phyloP scores from a whole-genome alignment of 768 basidiomycete genomes.

The Hericium alpestre region DNA sequence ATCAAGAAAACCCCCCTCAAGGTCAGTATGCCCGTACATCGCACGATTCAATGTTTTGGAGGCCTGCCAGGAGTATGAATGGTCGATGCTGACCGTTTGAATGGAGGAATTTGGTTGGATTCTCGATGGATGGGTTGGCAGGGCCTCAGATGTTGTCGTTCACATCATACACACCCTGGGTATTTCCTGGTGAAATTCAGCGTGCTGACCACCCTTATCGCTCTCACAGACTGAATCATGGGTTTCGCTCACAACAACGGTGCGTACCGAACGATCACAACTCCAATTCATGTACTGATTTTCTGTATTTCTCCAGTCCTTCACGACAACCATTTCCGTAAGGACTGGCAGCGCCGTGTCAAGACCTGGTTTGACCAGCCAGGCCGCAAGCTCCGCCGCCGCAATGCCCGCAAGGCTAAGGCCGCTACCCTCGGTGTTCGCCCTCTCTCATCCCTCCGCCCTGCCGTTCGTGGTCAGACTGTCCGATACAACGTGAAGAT shows the following conservation, averaged over 20 bases:
- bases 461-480: constrained; percentile 93
- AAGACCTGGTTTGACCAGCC: constrained; percentile 99
- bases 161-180: too few relatives aligned
- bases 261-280: constrained; percentile 21
- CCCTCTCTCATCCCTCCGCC: constrained; percentile 84
- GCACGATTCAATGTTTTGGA: background rate
- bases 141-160: constrained; percentile 2
- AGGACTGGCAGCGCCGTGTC: constrained; percentile 97
- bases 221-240: constrained; percentile 43
- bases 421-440: constrained; percentile 86
- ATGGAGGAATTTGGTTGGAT: background rate
- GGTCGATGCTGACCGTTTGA: background rate
- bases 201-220: constrained; percentile 13
- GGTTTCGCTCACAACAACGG: constrained; percentile 78
- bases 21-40: constrained; percentile 21
- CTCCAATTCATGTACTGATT: constrained; percentile 1
- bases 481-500: constrained; percentile 97
- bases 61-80: background rate
- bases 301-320: constrained; percentile 44
- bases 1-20: constrained; percentile 24
- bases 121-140: constrained; percentile 12
- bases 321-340: constrained; percentile 91
- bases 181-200: constrained; percentile 2
- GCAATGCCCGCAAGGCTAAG: constrained; percentile 85
- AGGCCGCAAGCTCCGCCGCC: constrained; percentile 91